These are phyloP conservation scores for Silene vulgaris DNA, from an alignment of 179 eudicot genomes.

Conservation along the genomic window DNA sequence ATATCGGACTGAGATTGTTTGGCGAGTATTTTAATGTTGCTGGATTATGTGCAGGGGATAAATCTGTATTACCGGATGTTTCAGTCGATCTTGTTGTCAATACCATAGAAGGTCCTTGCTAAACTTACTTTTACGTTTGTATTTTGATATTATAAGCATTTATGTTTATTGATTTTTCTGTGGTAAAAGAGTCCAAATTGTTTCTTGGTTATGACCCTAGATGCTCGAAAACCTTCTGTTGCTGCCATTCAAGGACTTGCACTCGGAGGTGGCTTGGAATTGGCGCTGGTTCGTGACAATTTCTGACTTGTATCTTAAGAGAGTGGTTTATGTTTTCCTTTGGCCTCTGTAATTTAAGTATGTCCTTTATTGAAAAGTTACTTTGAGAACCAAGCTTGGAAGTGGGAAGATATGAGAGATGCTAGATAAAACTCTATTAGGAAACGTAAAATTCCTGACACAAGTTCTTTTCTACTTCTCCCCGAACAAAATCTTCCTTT, in stretches of 20 bases:
- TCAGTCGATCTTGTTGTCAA: slow-evolving; percentile 66
- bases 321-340: background rate
- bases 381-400: background rate
- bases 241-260: slow-evolving; percentile 94
- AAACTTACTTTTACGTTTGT: background rate
- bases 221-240: slow-evolving; percentile 77
- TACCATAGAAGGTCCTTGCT: slow-evolving; percentile 66
- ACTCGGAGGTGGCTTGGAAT: slow-evolving; percentile 92
- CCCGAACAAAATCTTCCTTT: background rate
- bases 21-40: background rate
- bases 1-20: background rate
- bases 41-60: slow-evolving; percentile 48
- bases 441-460: background rate
- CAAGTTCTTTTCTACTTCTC: background rate
- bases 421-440: background rate
- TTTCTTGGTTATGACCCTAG: slow-evolving; percentile 29
- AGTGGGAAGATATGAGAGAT: no score
- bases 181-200: background rate
- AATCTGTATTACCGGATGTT: slow-evolving; percentile 53
- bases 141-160: background rate
- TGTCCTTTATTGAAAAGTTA: background rate
- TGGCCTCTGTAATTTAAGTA: background rate
- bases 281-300: slow-evolving; percentile 65
- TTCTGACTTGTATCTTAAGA: background rate
- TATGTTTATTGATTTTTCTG: background rate